Conservation (phyloP, 495 filamentous ascomycete species). For the Aspergillus taichungensis region DNA sequence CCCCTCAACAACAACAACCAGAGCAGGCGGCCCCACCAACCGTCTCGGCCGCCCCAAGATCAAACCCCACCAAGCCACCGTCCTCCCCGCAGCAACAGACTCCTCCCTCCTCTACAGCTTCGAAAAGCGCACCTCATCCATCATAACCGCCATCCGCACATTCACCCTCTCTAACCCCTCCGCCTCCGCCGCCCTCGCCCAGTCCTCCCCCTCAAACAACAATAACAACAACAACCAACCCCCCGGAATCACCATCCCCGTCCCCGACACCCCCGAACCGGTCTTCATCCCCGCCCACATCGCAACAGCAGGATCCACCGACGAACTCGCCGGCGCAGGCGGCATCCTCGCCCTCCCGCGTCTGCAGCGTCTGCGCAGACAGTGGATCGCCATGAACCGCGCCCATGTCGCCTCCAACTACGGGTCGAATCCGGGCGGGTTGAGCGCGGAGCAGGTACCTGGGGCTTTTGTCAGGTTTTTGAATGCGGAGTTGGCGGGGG, state of each 20-base stretch:
- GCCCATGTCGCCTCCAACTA: conserved; percentile 26
- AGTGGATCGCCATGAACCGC: conserved; percentile 76
- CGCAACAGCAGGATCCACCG: conserved; percentile 28
- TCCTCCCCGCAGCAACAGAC: conserved; percentile 55
- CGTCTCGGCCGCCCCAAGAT: conserved; percentile 33
- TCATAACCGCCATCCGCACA: conserved; percentile 64
- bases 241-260: conserved; percentile 36
- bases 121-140: conserved; percentile 74
- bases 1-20: conserved; percentile 14
- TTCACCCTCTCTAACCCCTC: conserved; percentile 39
- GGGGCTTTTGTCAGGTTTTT: conserved; percentile 43
- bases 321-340: conserved; percentile 36
- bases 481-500: conserved; percentile 33
- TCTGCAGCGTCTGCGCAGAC: conserved; percentile 73
- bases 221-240: conserved; percentile 35
- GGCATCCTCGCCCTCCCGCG: conserved; percentile 59
- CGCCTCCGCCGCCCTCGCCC: conserved; percentile 41
- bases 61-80: conserved; percentile 72
- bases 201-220: conserved; percentile 10
- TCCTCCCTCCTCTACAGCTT: conserved; percentile 77
- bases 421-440: conserved; percentile 17
- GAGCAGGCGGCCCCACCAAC: conserved; percentile 8
- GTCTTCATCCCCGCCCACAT: conserved; percentile 45
- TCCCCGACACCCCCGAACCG: conserved; percentile 31
- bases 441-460: conserved; percentile 26